phyloP scores from a whole-genome alignment of 495 filamentous ascomycete genomes.

The Bacidia rubella region DNA sequence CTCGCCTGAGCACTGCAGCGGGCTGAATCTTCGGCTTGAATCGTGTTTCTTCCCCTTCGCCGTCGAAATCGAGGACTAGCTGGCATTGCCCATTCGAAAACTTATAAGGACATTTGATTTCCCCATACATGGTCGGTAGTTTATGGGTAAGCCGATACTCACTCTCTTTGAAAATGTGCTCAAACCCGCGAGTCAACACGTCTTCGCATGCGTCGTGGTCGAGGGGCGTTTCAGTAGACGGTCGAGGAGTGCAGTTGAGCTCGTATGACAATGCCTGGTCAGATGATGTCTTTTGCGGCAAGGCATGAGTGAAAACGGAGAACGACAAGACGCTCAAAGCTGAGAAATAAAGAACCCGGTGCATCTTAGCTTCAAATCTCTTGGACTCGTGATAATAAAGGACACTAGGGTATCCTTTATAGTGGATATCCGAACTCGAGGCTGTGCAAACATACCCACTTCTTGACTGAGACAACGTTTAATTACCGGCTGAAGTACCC shows the following conservation, averaged over 20 bases:
- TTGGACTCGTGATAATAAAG: no score
- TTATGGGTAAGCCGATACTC: neutral
- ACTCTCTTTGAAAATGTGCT: neutral
- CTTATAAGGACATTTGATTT: neutral
- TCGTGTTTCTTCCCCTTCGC: neutral
- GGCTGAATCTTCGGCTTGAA: neutral
- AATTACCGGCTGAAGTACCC: no score
- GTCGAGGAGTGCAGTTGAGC: neutral
- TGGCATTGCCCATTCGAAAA: neutral
- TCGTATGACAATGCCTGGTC: neutral
- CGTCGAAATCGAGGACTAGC: neutral
- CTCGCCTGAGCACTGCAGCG: neutral
- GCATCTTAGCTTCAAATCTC: no score
- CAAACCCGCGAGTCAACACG: neutral
- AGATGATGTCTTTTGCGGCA: conserved; percentile 51
- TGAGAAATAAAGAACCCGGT: no score
- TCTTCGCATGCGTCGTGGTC: neutral
- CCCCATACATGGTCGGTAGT: neutral
- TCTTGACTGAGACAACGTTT: no score
- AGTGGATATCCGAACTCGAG: no score
- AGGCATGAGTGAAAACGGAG: conserved; percentile 94
- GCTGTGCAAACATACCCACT: no score
- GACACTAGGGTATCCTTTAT: no score
- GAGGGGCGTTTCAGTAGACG: neutral
- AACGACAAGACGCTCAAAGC: no score